Evolutionary conservation across 2,329 filamentous ascomycete genomes (phyloP), one percentile per base, ranked within the genome.

Genomic region (Penicillium polonicum): DNA sequence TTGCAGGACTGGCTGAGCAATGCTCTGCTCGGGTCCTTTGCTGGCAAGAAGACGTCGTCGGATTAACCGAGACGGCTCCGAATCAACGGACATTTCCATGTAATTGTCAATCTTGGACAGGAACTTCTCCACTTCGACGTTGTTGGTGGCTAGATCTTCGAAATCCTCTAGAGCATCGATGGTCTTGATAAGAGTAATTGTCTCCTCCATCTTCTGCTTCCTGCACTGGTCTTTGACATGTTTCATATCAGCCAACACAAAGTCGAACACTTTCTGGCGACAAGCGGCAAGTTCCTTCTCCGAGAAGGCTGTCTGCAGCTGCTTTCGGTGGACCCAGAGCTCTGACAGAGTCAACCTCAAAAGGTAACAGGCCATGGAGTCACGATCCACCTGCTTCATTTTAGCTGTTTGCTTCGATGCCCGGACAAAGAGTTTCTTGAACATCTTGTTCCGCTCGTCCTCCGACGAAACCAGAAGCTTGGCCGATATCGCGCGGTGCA

Each of bases 101-200:
- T 74, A 69, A 52, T 63, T 68, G 52, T 74, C 72, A 36, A 76
- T 70, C 61, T 75, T 74, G 39, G 64, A 65, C 33, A 76, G 44
- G 54, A 69, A 70, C 39, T 74, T 74, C 15, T 70, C 70, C 12
- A 72, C 70, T 29, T 76, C 72, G 17, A 65, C 64, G 55, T 72
- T 70, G 36, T 69, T 68, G 21, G 62, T 64, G 6, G 69, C 66
- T 19, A 77, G 59, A 50, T 76, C 74, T 58, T 74, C 72, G 57
- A 78, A 75, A 38, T 75, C 70, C 53, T 76, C 75, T 41, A 76
- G 60, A 13, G 72, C 68, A 65, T 74, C 72, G 25, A 77, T 66
- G 12, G 69, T 70, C 51, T 74, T 74, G 29, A 72, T 72, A 17
- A 77, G 60, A 8, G 69, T 70, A 27, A 74, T 67, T 9, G 69